Evolutionary conservation across 441 rosid species (phyloP).

Genomic region (Lepidium campestre): DNA sequence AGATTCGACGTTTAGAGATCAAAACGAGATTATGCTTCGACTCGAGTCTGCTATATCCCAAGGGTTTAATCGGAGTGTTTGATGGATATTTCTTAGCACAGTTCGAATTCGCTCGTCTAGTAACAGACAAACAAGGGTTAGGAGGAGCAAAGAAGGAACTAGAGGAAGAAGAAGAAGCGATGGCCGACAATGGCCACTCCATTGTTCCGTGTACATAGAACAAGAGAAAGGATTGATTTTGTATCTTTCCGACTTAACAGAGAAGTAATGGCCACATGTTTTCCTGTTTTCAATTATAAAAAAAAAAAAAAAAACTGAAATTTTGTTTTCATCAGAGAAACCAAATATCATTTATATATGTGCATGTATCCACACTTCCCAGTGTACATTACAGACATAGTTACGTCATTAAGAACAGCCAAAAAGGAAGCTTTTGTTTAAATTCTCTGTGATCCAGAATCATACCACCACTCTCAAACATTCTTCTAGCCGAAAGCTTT

Average conservation of each 20-base stretch:
- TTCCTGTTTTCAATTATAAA: not conserved
- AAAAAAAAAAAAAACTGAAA: not conserved
- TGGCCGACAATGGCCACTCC: conserved; percentile 25
- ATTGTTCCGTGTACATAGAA: conserved; percentile 11
- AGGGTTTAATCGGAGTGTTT: not conserved
- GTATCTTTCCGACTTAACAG: conserved; percentile 13
- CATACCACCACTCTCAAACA: not conserved
- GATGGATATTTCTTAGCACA: not conserved
- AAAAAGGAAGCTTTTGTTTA: not conserved
- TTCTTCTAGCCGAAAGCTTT: not conserved
- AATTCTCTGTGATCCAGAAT: not conserved
- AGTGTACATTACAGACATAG: not conserved
- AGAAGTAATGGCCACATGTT: conserved; percentile 19
- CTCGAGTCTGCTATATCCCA: not conserved
- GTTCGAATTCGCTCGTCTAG: not conserved
- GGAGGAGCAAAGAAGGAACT: conserved; percentile 11
- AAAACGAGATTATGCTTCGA: conserved; percentile 10
- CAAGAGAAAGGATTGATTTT: conserved; percentile 14
- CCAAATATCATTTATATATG: not conserved
- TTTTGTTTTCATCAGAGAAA: conserved; percentile 4
- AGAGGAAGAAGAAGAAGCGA: conserved; percentile 18
- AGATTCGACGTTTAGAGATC: not conserved
- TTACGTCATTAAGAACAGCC: not conserved
- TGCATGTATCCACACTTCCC: not conserved
- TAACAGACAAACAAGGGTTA: not conserved